Evolutionary conservation across 2,329 filamentous ascomycete genomes (phyloP).

Genomic region (Colletotrichum eleusines): DNA sequence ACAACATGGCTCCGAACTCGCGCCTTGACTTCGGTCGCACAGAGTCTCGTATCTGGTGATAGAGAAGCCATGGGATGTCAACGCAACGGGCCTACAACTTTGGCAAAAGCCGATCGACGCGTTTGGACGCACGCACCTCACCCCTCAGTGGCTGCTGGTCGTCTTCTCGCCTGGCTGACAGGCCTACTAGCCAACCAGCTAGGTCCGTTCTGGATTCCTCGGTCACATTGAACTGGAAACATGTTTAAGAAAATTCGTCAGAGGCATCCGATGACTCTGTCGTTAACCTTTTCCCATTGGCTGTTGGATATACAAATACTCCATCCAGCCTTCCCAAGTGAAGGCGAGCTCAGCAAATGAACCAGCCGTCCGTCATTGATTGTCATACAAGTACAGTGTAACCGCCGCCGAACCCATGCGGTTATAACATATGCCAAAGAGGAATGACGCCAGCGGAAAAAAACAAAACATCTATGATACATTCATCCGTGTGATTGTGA

Average conservation of each 20-base stretch:
- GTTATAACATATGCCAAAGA: constrained; percentile 41
- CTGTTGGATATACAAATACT: constrained; percentile 38
- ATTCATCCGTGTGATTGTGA: constrained; percentile 45
- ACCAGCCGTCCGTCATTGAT: constrained; percentile 40
- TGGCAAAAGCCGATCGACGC: constrained; percentile 13
- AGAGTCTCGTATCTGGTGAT: not conserved
- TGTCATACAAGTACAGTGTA: constrained; percentile 39
- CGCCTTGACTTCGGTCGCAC: not conserved
- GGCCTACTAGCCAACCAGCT: too few species aligned
- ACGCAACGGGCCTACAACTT: constrained; percentile 3
- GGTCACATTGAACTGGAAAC: not conserved
- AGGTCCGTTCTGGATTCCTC: too few species aligned
- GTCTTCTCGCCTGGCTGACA: not conserved
- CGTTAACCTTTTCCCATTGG: constrained; percentile 31
- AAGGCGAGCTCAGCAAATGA: constrained; percentile 27
- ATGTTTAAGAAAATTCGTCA: not conserved
- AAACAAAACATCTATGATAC: constrained; percentile 44
- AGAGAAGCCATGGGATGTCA: not conserved
- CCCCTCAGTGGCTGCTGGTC: too few species aligned
- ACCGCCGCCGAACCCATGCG: constrained; percentile 34
- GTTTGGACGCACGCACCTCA: not conserved
- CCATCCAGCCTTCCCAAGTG: constrained; percentile 27
- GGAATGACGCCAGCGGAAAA: constrained; percentile 40
- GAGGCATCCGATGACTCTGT: constrained; percentile 14
- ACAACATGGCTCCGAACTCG: not conserved